Evolutionary conservation across 164 flowering plant species (phyloP), one percentile per base, ranked within the genome.

Genomic region (Chimonanthus praecox): DNA sequence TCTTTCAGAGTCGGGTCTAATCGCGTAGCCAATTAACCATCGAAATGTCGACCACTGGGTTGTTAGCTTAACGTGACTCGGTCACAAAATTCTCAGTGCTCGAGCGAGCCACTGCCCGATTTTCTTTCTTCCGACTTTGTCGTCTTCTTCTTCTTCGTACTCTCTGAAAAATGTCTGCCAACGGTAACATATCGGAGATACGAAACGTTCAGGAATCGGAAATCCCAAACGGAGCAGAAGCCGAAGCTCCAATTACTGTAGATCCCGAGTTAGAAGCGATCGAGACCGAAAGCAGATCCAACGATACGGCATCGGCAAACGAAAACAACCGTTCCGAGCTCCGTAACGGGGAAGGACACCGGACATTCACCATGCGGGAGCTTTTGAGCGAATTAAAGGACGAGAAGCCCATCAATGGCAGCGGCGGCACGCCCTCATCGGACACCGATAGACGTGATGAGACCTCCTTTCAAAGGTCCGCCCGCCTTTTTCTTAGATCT

Each of bases 281-380:
- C 44, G 70, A 68, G 70, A 48, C 4, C 51, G 70, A 68, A 33
- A 48, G 6, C 70, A 49, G 54, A 68, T 68, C 70, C 49, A 68
- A 68, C 51, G 54, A 47, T 20, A 11, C 70, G 9, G 18, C 58
- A 48, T 16, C 70, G 9, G 47, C 54, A 11, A 54, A 68, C 18
- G 70, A 49, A n/a, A 68, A 47, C 54, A 47, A 68, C 49, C 54
- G 70, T 6, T 48, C 51, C 21, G 70, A 47, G 70, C 47, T 68
- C 33, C 51, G 11, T 15, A 68, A 68, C 54, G 70, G 54, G 7
- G 70, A 68, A n/a, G 70, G 50, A 47, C 18, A 9, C 18, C 58
- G 58, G 70, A 47, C 54, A 47, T 16, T 68, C 10, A 68, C 70
- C 21, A 68, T 68, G 70, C 46, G 70, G 70, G 70, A 68, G 58